Evolutionary conservation across 495 filamentous ascomycete species (phyloP).

Genomic region (Aspergillus panamensis): DNA sequence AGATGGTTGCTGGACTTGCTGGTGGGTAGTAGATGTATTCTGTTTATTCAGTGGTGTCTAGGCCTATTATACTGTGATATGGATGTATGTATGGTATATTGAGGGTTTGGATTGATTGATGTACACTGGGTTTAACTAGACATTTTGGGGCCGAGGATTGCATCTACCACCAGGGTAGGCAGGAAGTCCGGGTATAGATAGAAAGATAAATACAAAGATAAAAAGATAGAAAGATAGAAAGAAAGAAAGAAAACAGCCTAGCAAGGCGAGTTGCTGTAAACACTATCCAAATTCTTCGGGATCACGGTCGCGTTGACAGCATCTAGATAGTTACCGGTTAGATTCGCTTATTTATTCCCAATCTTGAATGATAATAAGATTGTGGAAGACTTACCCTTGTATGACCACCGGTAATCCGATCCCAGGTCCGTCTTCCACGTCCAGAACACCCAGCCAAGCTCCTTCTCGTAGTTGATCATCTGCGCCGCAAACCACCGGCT

Average conservation of each 20-base stretch:
- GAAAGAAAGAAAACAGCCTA: too few species aligned
- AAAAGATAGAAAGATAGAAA: too few species aligned
- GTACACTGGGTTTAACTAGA: too few species aligned
- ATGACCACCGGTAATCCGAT: slow-evolving; percentile 56
- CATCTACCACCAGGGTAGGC: too few species aligned
- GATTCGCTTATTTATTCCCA: neutral
- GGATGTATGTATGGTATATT: too few species aligned
- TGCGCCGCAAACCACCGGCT: slow-evolving; percentile 58
- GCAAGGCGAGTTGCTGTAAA: slow-evolving; percentile 5
- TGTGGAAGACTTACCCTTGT: slow-evolving; percentile 34
- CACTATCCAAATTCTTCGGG: slow-evolving; percentile 33
- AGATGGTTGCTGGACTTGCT: slow-evolving; percentile 1
- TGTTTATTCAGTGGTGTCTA: too few species aligned
- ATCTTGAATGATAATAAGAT: neutral
- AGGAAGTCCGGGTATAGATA: too few species aligned
- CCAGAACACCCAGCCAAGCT: slow-evolving; percentile 62
- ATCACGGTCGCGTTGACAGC: slow-evolving; percentile 50
- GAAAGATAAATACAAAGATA: too few species aligned
- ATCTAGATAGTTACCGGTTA: slow-evolving; percentile 23
- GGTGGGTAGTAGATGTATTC: too few species aligned
- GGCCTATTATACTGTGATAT: too few species aligned
- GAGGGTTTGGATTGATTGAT: too few species aligned
- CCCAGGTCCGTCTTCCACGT: slow-evolving; percentile 56
- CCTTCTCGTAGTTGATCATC: slow-evolving; percentile 53
- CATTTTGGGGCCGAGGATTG: too few species aligned